These are phyloP conservation scores for Sarocladium kiliense DNA, from an alignment of 2,329 filamentous ascomycete species.

Conservation along the genomic window DNA sequence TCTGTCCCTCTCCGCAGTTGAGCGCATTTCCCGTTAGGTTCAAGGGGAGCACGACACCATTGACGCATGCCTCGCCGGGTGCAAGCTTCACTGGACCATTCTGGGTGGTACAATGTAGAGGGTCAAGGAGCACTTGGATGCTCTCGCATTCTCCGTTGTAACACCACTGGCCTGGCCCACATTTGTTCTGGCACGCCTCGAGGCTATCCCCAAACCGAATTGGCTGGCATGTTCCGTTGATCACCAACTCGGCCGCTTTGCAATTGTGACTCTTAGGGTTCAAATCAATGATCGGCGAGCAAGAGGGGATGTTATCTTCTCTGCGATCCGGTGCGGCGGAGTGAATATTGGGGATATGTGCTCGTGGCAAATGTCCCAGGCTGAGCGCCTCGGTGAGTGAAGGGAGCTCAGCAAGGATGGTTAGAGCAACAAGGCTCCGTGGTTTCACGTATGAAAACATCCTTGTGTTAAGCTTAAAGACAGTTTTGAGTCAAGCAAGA, in stretches of 20 bases:
- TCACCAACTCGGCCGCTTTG: background rate
- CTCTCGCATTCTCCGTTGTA: background rate
- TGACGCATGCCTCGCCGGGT: constrained; percentile 1
- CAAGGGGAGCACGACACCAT: background rate
- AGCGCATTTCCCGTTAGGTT: background rate
- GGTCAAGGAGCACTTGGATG: constrained; percentile 1
- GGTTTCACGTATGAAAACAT: no score
- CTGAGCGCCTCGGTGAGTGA: background rate
- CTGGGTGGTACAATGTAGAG: background rate
- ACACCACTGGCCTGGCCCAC: constrained; percentile 1
- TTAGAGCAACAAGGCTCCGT: no score
- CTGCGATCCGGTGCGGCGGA: no score
- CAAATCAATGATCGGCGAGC: constrained; percentile 1
- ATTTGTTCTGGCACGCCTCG: background rate
- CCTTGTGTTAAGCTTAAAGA: no score
- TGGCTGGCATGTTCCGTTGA: constrained; percentile 1
- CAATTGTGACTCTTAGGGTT: background rate
- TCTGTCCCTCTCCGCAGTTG: background rate
- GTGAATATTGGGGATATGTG: background rate
- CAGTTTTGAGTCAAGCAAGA: no score
- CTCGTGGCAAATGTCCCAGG: background rate
- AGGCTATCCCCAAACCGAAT: background rate
- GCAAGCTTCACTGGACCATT: background rate
- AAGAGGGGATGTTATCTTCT: background rate
- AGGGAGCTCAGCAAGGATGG: no score